phyloP scores from a whole-genome alignment of 306 rosid genomes.

The Glycyrrhiza uralensis region DNA sequence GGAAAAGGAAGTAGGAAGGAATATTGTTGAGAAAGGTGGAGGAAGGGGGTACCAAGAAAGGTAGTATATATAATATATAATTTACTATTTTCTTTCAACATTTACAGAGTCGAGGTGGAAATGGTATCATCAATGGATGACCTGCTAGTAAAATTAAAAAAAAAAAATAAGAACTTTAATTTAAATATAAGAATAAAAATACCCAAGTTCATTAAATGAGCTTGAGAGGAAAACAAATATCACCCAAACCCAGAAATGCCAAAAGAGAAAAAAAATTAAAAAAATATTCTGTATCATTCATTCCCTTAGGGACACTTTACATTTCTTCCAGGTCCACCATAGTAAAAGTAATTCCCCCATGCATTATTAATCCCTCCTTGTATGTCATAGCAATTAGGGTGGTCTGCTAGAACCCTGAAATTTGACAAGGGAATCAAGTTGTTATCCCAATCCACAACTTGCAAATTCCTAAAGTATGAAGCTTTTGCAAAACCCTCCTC shows the following conservation, averaged over 20 bases:
- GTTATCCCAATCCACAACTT: conserved; percentile 87
- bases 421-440: conserved; percentile 66
- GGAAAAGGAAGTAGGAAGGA: neutral
- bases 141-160: conserved; percentile 32
- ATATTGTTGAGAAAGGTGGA: neutral
- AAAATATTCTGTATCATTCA: neutral
- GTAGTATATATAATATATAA: conserved; percentile 34
- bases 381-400: conserved; percentile 85
- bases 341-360: conserved; percentile 95
- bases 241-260: conserved; percentile 51
- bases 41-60: conserved; percentile 27
- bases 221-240: conserved; percentile 36
- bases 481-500: conserved; percentile 89
- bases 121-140: conserved; percentile 41
- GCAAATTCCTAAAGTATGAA: conserved; percentile 76
- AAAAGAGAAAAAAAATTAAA: neutral
- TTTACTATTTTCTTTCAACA: conserved; percentile 33
- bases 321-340: conserved; percentile 96
- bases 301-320: conserved; percentile 64
- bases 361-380: conserved; percentile 77
- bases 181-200: conserved; percentile 29
- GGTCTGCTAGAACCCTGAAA: conserved; percentile 76
- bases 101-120: conserved; percentile 42
- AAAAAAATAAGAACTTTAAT: conserved; percentile 29
- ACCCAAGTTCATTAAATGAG: conserved; percentile 38